Evolutionary conservation across 306 rosid genomes (phyloP).

Genomic region (Datisca glomerata): DNA sequence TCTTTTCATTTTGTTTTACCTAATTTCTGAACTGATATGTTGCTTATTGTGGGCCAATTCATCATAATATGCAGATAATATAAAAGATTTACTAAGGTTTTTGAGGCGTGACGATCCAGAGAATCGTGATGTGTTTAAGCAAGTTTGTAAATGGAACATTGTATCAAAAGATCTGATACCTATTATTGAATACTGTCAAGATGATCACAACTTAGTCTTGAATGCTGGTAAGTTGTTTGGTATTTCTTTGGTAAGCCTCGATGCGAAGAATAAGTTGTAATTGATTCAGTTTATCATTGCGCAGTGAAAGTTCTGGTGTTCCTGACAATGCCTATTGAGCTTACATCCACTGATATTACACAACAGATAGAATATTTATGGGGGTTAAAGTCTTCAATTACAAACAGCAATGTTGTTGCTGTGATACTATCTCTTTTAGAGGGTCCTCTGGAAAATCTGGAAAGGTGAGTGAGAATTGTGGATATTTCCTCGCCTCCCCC

Average conservation of each 20-base stretch:
- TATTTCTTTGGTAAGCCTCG: background rate
- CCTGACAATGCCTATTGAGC: slow-evolving; percentile 84
- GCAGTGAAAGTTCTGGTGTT: slow-evolving; percentile 90
- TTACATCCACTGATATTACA: slow-evolving; percentile 50
- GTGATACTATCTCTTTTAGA: slow-evolving; percentile 63
- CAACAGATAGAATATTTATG: slow-evolving; percentile 82
- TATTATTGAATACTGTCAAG: slow-evolving; percentile 48
- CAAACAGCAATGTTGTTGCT: slow-evolving; percentile 43
- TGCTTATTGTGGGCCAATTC: too few species aligned
- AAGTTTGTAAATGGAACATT: slow-evolving; percentile 81
- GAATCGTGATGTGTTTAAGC: slow-evolving; percentile 71
- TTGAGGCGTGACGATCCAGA: slow-evolving; percentile 89
- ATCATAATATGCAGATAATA: slow-evolving; percentile 83
- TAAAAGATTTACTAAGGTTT: slow-evolving; percentile 86
- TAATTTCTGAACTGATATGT: too few species aligned
- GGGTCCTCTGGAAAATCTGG: slow-evolving; percentile 78
- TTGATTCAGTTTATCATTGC: background rate
- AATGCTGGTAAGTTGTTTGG: slow-evolving; percentile 44
- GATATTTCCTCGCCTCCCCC: slow-evolving; percentile 5
- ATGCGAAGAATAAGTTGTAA: slow-evolving; percentile 1
- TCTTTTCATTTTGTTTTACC: too few species aligned
- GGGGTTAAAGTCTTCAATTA: slow-evolving; percentile 64
- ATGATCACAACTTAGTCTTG: slow-evolving; percentile 57
- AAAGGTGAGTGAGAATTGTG: slow-evolving; percentile 34
- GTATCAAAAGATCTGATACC: slow-evolving; percentile 69